Conservation (phyloP, 441 rosid genomes). For the Omphalea diandra region DNA sequence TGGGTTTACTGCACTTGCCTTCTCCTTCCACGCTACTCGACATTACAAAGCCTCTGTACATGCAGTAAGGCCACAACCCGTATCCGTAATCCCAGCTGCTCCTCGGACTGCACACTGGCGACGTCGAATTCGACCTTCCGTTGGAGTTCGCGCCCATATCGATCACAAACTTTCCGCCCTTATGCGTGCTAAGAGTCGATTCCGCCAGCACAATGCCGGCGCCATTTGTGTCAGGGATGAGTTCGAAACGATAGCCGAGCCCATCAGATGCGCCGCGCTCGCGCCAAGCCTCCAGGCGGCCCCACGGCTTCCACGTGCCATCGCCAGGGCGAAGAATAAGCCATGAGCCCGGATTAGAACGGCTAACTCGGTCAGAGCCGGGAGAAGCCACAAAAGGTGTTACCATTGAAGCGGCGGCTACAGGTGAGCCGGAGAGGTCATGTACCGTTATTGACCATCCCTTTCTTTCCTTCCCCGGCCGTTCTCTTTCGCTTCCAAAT, state of each 20-base stretch:
- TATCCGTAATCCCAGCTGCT: constrained; percentile 69
- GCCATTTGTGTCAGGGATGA: constrained; percentile 53
- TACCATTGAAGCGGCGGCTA: constrained; percentile 82
- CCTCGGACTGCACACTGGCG: constrained; percentile 68
- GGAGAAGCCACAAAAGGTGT: constrained; percentile 94
- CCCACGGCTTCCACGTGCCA: constrained; percentile 95
- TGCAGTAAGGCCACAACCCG: constrained; percentile 67
- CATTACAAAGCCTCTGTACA: constrained; percentile 76
- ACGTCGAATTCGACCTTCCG: constrained; percentile 33
- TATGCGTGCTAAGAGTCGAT: constrained; percentile 54
- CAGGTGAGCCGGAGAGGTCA: constrained; percentile 85
- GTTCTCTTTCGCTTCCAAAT: constrained; percentile 78
- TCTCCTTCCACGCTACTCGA: constrained; percentile 78
- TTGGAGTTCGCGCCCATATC: constrained; percentile 41
- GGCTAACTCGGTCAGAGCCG: constrained; percentile 83
- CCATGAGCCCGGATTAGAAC: constrained; percentile 89
- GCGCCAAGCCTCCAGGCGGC: constrained; percentile 93
- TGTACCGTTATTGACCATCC: constrained; percentile 94
- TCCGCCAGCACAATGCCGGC: constrained; percentile 72
- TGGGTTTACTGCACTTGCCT: constrained; percentile 77
- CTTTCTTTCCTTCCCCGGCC: constrained; percentile 70
- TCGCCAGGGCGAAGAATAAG: constrained; percentile 84
- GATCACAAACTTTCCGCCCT: constrained; percentile 72
- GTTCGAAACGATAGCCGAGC: constrained; percentile 76
- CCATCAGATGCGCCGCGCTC: constrained; percentile 71